Evolutionary conservation across 2,329 filamentous ascomycete genomes (phyloP).

Genomic region (Annulohypoxylon truncatum): DNA sequence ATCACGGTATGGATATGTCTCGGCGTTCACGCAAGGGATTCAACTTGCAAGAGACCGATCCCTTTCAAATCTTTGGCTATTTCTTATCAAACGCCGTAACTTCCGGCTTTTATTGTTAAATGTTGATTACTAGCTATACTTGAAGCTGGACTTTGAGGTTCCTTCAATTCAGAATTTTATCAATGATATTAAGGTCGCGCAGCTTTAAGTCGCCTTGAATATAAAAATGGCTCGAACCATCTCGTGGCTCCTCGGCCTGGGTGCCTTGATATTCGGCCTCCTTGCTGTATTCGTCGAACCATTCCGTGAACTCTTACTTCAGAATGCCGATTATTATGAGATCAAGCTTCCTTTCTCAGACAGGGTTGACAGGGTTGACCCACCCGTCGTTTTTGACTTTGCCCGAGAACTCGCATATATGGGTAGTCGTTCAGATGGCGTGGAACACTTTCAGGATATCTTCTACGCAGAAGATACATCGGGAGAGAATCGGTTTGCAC

Average conservation of each 20-base stretch:
- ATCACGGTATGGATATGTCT: not conserved
- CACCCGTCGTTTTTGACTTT: constrained; percentile 9
- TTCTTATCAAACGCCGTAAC: not conserved
- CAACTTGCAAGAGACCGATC: not conserved
- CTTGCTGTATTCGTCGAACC: constrained; percentile 1
- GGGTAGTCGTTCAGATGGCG: constrained; percentile 41
- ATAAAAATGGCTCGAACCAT: not conserved
- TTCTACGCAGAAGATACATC: constrained; percentile 49
- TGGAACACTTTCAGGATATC: constrained; percentile 51
- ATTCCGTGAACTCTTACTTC: not conserved
- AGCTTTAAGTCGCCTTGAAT: not conserved
- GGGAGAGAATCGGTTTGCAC: constrained; percentile 48
- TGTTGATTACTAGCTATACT: not conserved
- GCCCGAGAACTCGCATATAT: constrained; percentile 41
- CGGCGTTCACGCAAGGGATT: not conserved
- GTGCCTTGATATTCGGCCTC: not conserved
- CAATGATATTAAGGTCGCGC: not conserved
- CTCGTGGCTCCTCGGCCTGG: not conserved
- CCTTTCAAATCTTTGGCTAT: too few relatives aligned
- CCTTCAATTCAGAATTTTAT: not conserved
- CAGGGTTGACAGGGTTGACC: too few relatives aligned
- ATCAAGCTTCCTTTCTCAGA: not conserved
- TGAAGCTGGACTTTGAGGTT: not conserved
- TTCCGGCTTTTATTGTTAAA: not conserved
- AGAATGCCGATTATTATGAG: not conserved